Evolutionary conservation across 768 basidiomycete genomes (phyloP).

Genomic region (Paxillus rubicundulus): DNA sequence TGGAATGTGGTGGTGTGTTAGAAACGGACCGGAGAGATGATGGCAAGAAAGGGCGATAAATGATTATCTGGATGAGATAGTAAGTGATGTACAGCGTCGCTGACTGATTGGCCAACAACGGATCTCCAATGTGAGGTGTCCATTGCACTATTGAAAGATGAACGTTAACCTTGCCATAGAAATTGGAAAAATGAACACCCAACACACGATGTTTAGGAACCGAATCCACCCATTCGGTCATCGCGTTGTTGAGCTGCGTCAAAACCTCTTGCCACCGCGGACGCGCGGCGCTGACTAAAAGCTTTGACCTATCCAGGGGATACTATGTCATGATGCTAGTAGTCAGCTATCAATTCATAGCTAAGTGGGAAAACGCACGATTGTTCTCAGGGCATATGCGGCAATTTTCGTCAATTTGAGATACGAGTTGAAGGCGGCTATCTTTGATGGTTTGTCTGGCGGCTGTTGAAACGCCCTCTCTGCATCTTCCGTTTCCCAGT

Average conservation of each 20-base stretch:
- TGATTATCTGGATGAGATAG: conserved; percentile 60
- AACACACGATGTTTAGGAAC: conserved; percentile 66
- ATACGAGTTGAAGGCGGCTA: conserved; percentile 61
- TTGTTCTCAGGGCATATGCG: conserved; percentile 64
- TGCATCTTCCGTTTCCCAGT: conserved; percentile 60
- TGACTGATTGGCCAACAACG: conserved; percentile 52
- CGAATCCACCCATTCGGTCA: conserved; percentile 70
- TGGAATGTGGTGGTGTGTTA: conserved; percentile 24
- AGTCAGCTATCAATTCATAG: not conserved
- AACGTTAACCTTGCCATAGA: not conserved
- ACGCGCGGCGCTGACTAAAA: conserved; percentile 50
- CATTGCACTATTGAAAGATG: conserved; percentile 46
- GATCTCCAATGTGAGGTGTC: conserved; percentile 51
- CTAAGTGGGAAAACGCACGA: conserved; percentile 43
- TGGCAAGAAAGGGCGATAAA: conserved; percentile 69
- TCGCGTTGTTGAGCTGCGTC: conserved; percentile 62
- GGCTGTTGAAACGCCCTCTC: conserved; percentile 66
- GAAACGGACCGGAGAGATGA: conserved; percentile 30
- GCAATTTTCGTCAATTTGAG: conserved; percentile 68
- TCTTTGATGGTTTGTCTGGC: conserved; percentile 48
- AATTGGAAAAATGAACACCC: not conserved
- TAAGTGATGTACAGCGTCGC: conserved; percentile 57
- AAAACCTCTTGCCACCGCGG: conserved; percentile 59
- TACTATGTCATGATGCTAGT: conserved; percentile 44
- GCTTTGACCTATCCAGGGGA: conserved; percentile 63